Evolutionary conservation across 164 flowering plant species (phyloP).

Genomic region (Umbilicus rupestris): DNA sequence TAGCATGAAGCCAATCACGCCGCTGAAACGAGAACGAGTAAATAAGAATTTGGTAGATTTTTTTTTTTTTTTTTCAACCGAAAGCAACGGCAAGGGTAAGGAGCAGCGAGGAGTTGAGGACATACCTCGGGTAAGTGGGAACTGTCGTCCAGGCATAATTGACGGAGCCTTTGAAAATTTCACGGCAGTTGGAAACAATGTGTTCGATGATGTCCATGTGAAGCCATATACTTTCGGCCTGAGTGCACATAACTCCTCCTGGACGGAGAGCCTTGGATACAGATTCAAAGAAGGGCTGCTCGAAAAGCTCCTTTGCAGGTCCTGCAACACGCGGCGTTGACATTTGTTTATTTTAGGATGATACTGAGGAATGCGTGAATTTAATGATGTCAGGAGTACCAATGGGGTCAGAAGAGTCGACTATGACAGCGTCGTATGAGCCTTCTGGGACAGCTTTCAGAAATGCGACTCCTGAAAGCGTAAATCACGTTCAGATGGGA

Average conservation of each 20-base stretch:
- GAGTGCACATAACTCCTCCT: slow-evolving; percentile 73
- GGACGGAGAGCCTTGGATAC: slow-evolving; percentile 76
- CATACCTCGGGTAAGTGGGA: slow-evolving; percentile 70
- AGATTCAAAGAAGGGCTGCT: slow-evolving; percentile 63
- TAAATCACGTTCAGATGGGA: background rate
- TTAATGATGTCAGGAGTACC: slow-evolving; percentile 28
- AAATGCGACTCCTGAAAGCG: slow-evolving; percentile 75
- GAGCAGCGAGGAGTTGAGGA: background rate
- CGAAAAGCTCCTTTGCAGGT: slow-evolving; percentile 77
- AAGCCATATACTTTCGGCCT: slow-evolving; percentile 86
- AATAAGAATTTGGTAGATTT: background rate
- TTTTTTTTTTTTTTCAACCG: no score
- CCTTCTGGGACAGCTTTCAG: slow-evolving; percentile 78
- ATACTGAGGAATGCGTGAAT: background rate
- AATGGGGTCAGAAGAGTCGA: slow-evolving; percentile 97
- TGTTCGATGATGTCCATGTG: slow-evolving; percentile 81
- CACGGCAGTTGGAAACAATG: slow-evolving; percentile 65
- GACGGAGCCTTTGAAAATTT: slow-evolving; percentile 67
- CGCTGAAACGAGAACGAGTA: slow-evolving; percentile 30
- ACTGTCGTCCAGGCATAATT: slow-evolving; percentile 81
- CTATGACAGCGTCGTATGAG: slow-evolving; percentile 91
- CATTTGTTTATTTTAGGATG: background rate
- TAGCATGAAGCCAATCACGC: slow-evolving; percentile 79
- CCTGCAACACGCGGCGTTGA: slow-evolving; percentile 22
- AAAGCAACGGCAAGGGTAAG: background rate